Base-by-base conservation (phyloP, 1,139 yeast genomes). In the Geotrichum reessii region DNA sequence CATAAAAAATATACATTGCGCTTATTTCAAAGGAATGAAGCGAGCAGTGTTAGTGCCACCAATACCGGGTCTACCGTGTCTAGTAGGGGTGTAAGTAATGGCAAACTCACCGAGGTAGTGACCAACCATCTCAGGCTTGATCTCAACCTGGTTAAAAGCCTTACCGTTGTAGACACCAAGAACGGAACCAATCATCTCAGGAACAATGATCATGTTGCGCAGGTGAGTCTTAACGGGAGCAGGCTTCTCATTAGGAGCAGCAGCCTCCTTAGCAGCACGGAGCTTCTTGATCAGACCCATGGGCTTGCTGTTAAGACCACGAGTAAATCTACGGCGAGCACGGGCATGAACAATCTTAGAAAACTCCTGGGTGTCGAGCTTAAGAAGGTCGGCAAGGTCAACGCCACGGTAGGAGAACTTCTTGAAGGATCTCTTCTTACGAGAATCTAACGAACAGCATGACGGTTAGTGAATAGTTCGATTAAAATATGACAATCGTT, bases 31-130 rank as follows among this genome's bases (percentile, higher is more conserved):
- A 58, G 76, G 74, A 62, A 74, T 71, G 75, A 74, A 73, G 62
- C 72, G 69, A 73, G 92, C 81, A 74, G 95, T 85, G 80, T 89
- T 85, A 79, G 89, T 87, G 64, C 81, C 80, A 74, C 83, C 82
- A 67, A 78, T 74, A 86, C 96, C 96, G 76, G 97, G 95, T 86
- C 96, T 91, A 84, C 98, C 98, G 85, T 92, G 98, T 86, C 95
- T 89, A 78, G 93, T 98, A 77, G 99, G 99, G 80, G 96, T 89
- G 86, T 95, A 95, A 75, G 99, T 83, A 81, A 95, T 93, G 76
- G 99, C 93, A 89, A 95, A 93, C 84, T 95, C 99, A 83, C 97
- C 99, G 76, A 95, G 89, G 95, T 95, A 95, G 87, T 92, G 97
- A 78, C 99, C 99, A 77, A 92, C 92, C 99, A 95, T 93, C 84